Base-by-base conservation (phyloP, 495 filamentous ascomycete species). In the Aspergillus avenaceus region DNA sequence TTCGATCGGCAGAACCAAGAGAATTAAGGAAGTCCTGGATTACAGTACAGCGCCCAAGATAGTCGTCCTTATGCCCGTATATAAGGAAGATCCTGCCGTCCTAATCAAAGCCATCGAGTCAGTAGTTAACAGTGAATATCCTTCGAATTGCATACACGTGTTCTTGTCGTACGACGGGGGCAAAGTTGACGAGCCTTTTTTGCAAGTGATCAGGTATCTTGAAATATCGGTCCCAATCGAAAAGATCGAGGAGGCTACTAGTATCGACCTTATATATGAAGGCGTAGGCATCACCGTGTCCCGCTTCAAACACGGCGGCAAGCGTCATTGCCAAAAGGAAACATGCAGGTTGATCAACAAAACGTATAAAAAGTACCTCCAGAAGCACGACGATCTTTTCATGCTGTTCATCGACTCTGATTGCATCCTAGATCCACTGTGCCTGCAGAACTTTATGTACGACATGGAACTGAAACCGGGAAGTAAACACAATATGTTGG, bases 381-480 rank as follows among this genome's bases (percentile, higher is more conserved):
- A 85, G 66, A 77, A 83, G 32, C 88, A 96, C 62, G 92, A 98
- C 68, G 87, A 97, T 54, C 73, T 98, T 4, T 98, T 97, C 62
- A 84, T 97, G 29, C 78, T 98, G 24, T 97, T 98, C 73, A 97
- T 98, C 66, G 93, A 98, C 69, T 97, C 92, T 3, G 93, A 98
- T 69, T 97, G 93, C 71, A 95, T 98, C 58, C 74, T 97, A 31
- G 92, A 98, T 71, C 81, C 82, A 47, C 80, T 91, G 22, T 97
- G 93, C 66, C 80, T 98, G 53, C 92, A 97, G 66, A 98, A 98
- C 57, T 97, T 98, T 65, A 89, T 98, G 72, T 97, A 95, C 64
- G 93, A 97, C 61, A 98, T 98, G 93, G 92, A 98, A 65, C 75
- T 98, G 22, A 96, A 93, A 69, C 92, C 93, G 3, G 91, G 91